Conservation (phyloP, 2,329 filamentous ascomycete species). For the Macrophomina phaseolina region DNA sequence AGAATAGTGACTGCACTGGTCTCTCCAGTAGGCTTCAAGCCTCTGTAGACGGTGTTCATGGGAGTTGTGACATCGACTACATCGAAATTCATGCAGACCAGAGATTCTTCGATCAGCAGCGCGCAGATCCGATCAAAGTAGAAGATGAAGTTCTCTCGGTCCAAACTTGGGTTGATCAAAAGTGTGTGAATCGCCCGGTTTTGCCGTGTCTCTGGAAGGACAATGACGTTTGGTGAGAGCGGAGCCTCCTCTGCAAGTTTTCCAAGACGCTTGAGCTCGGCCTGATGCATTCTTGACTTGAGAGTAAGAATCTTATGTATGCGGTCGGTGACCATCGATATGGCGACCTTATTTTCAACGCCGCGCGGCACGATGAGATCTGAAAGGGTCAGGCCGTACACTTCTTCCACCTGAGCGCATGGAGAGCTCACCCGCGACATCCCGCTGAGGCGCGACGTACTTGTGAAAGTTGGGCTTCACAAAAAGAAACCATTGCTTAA, state of each 20-base stretch:
- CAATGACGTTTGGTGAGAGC: slow-evolving; percentile 74
- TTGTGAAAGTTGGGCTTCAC: slow-evolving; percentile 97
- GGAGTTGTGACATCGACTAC: slow-evolving; percentile 72
- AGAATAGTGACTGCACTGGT: slow-evolving; percentile 83
- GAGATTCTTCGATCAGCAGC: slow-evolving; percentile 74
- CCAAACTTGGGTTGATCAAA: slow-evolving; percentile 78
- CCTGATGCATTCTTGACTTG: slow-evolving; percentile 83
- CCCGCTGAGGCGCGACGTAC: slow-evolving; percentile 90
- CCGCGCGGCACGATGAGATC: slow-evolving; percentile 95
- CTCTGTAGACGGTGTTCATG: slow-evolving; percentile 70
- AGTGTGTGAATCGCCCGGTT: slow-evolving; percentile 89
- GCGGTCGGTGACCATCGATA: slow-evolving; percentile 93
- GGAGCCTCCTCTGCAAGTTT: slow-evolving; percentile 72
- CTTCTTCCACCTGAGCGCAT: not conserved
- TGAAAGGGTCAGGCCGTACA: slow-evolving; percentile 31
- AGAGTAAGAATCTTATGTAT: slow-evolving; percentile 85
- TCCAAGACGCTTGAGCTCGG: slow-evolving; percentile 78
- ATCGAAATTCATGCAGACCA: slow-evolving; percentile 66
- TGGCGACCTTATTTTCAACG: slow-evolving; percentile 92
- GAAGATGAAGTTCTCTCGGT: slow-evolving; percentile 91
- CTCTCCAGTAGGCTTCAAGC: slow-evolving; percentile 72
- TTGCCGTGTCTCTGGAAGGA: slow-evolving; percentile 79
- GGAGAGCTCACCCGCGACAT: slow-evolving; percentile 70
- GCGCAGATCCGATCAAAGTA: slow-evolving; percentile 91
- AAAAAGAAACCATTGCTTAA: slow-evolving; percentile 97